Percentiles rank a stretch among this genome's conserved stretches.
These are phyloP conservation scores for Lachnellula cervina DNA, from an alignment of 2,329 filamentous ascomycete genomes.

Conservation along the genomic window DNA sequence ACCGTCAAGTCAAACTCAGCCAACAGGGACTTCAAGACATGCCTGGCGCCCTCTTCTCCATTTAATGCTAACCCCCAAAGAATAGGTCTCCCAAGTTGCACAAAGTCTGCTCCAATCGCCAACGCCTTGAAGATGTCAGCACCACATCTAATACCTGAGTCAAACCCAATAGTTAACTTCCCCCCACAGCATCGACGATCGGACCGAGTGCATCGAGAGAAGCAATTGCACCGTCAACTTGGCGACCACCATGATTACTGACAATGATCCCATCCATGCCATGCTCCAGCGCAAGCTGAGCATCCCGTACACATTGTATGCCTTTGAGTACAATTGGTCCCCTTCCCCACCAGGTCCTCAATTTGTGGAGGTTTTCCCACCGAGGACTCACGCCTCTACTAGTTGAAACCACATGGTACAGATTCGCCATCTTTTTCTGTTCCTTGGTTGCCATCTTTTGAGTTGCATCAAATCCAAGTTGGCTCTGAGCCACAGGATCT, in stretches of 20 bases:
- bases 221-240: slow-evolving; percentile 49
- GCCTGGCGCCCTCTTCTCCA: no score
- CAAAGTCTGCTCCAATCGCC: slow-evolving; percentile 57
- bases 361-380: no score
- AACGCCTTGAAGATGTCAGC: slow-evolving; percentile 61
- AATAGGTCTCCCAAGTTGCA: slow-evolving; percentile 55
- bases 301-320: slow-evolving; percentile 43
- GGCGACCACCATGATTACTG: slow-evolving; percentile 51
- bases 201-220: slow-evolving; percentile 52
- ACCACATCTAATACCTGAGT: slow-evolving; percentile 57
- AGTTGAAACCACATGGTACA: no score
- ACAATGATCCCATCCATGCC: slow-evolving; percentile 48
- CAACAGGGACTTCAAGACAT: no score
- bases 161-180: slow-evolving; percentile 51
- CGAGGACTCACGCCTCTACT: no score
- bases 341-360: no score
- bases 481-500: no score
- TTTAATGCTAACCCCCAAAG: slow-evolving; percentile 48
- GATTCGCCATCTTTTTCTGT: no score
- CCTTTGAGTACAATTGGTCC: slow-evolving; percentile 55
- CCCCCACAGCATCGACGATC: slow-evolving; percentile 45
- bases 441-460: no score
- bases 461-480: no score
- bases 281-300: slow-evolving; percentile 37
- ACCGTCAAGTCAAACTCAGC: no score